Evolutionary conservation across 257 asterid genomes (phyloP), one percentile per base, ranked within the genome.

Genomic region (Linderniella brevidens): DNA sequence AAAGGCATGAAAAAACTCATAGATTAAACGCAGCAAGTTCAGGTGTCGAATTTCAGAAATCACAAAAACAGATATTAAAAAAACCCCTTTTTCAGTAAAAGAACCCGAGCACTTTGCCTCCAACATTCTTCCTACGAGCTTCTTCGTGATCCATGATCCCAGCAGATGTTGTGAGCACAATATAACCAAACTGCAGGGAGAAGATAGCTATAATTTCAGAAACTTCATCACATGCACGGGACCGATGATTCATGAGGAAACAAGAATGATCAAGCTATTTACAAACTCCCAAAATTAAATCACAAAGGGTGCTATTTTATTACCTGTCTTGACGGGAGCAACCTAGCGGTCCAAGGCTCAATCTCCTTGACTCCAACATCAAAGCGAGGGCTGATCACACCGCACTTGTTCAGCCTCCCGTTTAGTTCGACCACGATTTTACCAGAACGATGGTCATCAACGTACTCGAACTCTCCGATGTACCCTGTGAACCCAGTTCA

Each of bases 131-230:
- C n/a, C 68, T 45, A 7, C 68, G 63, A 35, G 63, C 68, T 56
- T 62, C 68, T 56, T 62, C 68, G 13, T 62, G 68, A 46, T 62
- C 68, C 68, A 62, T 62, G 55, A 62, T 62, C 48, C 63, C 63
- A 56, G 63, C 63, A 13, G 68, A 56, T 9, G 63, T 62, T 25
- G 68, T 62, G 35, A 62, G 41, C 46, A 62, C 68, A 56, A 56
- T 62, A 29, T 51, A 62, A 15, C 59, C 63, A 19, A 62, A 62
- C 63, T 56, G 68, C 50, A 49, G 41, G 11, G 12, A 17, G 17
- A 17, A 5, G 17, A 1, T 0, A 13, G 18, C 3, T 11, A 14
- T 5, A 9, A 37, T 10, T 50, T 37, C 55, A 48, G 11, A 13
- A 8, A 5, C 8, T n/a, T 5, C 38, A 47, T 47, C 46, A 41